Evolutionary conservation across 2,329 filamentous ascomycete genomes (phyloP), one percentile per base, ranked within the genome.

Genomic region (Monascus ruber): DNA sequence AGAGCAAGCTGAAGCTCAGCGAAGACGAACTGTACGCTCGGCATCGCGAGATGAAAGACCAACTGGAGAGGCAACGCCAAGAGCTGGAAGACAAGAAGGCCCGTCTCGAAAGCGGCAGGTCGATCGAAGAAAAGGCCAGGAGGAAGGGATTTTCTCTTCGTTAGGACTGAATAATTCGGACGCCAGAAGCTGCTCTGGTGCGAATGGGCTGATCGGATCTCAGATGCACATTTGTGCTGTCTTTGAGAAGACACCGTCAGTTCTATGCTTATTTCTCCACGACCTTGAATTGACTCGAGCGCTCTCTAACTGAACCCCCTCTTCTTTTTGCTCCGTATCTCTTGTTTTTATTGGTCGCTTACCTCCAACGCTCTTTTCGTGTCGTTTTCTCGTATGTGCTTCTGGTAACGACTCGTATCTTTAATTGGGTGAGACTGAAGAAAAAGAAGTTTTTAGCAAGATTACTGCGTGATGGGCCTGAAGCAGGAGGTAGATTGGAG

Each of bases 31-130:
- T 98, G 42, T 96, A 96, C 61, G 88, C 91, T 51, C 83, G 91
- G 55, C 91, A 98, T 73, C 82, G 89, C 63, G 91, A 98, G 74
- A 98, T 98, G 91, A 98, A 96, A 77, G 91, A 98, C 63, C 89
- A 96, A 68, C 79, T 98, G 56, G 91, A 98, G 60, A 81, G 88
- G 62, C 89, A 96, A 74, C 82, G 88, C 64, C 68, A 78, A 64
- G 91, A 98, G 66, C 78, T 98, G 60, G 91, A 98, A 65, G 91
- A 98, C 72, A 98, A 96, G 85, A 98, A 98, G 75, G 68, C 77
- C 50, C 82, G 91, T 57, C 74, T 98, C 71, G 91, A 98, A 69
- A 94, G 83, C 63, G 91, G 91, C 59, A 78, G 91, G 64, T 91
- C 91, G 49, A 71, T 96, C 70, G 91, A 96, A 72, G 88, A 96